Evolutionary conservation across 495 filamentous ascomycete species (phyloP).

Genomic region (Penicillium longicatenatum): DNA sequence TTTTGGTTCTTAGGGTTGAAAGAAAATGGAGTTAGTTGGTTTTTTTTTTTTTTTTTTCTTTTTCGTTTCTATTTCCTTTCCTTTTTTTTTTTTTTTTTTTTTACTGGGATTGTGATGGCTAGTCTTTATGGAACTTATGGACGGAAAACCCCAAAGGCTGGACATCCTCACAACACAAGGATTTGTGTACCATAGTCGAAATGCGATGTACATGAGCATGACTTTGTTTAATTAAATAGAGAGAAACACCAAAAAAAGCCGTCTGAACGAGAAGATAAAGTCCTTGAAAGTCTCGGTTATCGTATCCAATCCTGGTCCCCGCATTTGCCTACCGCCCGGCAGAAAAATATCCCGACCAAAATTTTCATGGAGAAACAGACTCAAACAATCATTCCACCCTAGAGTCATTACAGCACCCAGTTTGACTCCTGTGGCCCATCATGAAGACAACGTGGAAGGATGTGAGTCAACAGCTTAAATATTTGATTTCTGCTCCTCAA

Average conservation of each 20-base stretch:
- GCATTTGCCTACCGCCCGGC: conserved; percentile 40
- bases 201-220: conserved; percentile 27
- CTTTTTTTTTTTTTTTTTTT: conserved; percentile 5
- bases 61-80: no score
- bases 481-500: not conserved
- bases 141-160: conserved; percentile 11
- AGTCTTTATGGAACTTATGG: conserved; percentile 23
- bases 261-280: not conserved
- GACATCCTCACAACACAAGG: conserved; percentile 11
- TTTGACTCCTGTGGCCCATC: conserved; percentile 43
- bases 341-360: conserved; percentile 35
- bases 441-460: conserved; percentile 79
- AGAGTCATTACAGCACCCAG: conserved; percentile 21
- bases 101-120: conserved; percentile 22
- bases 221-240: conserved; percentile 3
- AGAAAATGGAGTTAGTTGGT: conserved; percentile 32
- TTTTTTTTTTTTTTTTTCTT: conserved; percentile 11
- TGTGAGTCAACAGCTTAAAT: conserved; percentile 29
- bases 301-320: conserved; percentile 30
- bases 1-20: conserved; percentile 27
- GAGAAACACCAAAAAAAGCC: not conserved
- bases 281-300: conserved; percentile 21
- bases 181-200: conserved; percentile 32
- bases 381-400: conserved; percentile 29
- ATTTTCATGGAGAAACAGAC: conserved; percentile 32